Percentiles rank a stretch among this genome's conserved stretches.
phyloP scores from a whole-genome alignment of 257 asterid species.

The Phtheirospermum japonicum region DNA sequence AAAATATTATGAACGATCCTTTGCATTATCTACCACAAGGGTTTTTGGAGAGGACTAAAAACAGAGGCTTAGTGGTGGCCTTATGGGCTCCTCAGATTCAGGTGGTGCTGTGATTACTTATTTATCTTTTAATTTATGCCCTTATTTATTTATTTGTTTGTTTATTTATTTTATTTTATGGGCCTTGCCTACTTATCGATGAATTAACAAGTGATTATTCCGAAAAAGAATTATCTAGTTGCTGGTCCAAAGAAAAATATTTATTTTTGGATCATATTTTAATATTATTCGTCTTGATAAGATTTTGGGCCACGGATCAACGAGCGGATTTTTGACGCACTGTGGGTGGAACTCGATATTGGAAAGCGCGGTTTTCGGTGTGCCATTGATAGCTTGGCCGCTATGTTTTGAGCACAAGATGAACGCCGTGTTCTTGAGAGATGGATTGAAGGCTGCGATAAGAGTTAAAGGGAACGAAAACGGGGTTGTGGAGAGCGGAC shows the following conservation, averaged over 20 bases:
- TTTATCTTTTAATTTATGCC: too few species aligned
- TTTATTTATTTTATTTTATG: too few species aligned
- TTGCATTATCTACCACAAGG: conserved; percentile 23
- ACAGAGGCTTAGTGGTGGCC: conserved; percentile 24
- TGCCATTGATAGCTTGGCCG: conserved; percentile 25
- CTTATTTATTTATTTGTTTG: too few species aligned
- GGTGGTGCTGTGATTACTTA: neutral
- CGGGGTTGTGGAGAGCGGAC: conserved; percentile 24
- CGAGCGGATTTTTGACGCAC: conserved; percentile 20
- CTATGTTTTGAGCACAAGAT: conserved; percentile 25
- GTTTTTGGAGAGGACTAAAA: conserved; percentile 25
- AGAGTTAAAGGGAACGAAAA: conserved; percentile 15
- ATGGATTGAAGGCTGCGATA: conserved; percentile 17
- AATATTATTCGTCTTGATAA: too few species aligned
- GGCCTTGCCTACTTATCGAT: too few species aligned
- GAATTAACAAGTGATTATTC: too few species aligned
- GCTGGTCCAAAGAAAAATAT: too few species aligned
- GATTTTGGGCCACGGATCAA: conserved; percentile 19
- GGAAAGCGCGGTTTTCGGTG: conserved; percentile 19
- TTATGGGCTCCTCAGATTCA: conserved; percentile 29
- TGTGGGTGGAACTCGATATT: conserved; percentile 21
- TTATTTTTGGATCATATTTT: too few species aligned
- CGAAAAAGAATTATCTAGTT: too few species aligned
- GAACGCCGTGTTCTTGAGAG: conserved; percentile 29
- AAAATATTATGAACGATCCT: too few species aligned